Evolutionary conservation across 257 asterid genomes (phyloP).

Genomic region (Echites panduratus): DNA sequence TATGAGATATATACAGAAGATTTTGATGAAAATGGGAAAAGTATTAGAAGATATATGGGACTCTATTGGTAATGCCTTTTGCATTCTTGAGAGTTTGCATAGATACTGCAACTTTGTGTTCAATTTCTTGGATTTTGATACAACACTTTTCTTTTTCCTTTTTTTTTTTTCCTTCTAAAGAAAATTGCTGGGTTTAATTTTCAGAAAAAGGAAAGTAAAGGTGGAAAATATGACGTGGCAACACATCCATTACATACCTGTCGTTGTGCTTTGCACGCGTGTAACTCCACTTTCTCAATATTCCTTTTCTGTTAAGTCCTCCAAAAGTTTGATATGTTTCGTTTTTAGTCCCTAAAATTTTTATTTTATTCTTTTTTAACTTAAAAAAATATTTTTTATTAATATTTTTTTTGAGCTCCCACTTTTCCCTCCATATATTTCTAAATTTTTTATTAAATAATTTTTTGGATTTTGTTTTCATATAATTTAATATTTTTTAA

Average conservation of each 20-base stretch:
- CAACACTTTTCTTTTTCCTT: constrained; percentile 21
- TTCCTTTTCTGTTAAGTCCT: constrained; percentile 1
- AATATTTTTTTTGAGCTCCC: neutral
- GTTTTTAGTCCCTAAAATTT: neutral
- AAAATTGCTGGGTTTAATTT: neutral
- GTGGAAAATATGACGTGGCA: constrained; percentile 38
- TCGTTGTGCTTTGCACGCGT: constrained; percentile 45
- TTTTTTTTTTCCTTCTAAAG: neutral
- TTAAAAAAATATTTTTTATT: neutral
- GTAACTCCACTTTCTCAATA: constrained; percentile 42
- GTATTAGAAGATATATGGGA: neutral
- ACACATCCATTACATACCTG: constrained; percentile 35
- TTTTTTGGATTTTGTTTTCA: no score
- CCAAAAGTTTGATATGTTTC: neutral
- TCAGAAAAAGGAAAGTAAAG: constrained; percentile 35
- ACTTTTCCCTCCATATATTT: no score
- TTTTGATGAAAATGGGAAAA: neutral
- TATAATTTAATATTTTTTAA: no score
- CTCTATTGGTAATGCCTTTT: neutral
- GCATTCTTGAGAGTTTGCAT: constrained; percentile 9
- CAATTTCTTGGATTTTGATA: constrained; percentile 25
- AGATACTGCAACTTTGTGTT: neutral
- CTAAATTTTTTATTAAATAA: no score
- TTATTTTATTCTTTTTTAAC: neutral
- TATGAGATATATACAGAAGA: neutral